These are phyloP conservation scores for Mycena albidolilacea DNA, from an alignment of 768 basidiomycete species.

Conservation along the genomic window DNA sequence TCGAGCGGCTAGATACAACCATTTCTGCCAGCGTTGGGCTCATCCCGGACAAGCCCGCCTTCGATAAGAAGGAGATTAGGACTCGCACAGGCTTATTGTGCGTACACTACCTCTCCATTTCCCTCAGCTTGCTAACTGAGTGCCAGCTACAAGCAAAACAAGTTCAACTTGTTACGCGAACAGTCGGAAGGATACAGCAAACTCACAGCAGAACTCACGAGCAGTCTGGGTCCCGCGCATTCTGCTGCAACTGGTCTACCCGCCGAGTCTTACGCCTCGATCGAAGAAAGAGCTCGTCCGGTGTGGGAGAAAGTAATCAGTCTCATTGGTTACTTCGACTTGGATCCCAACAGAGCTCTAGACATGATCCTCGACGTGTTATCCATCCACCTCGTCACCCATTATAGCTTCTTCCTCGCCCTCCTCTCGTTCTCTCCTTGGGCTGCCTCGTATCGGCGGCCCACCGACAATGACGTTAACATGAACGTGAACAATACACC, in stretches of 20 bases:
- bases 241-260: constrained; percentile 76
- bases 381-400: constrained; percentile 83
- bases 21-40: constrained; percentile 76
- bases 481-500: constrained; percentile 58
- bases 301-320: constrained; percentile 91
- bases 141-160: constrained; percentile 94
- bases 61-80: constrained; percentile 87
- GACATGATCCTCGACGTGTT: constrained; percentile 96
- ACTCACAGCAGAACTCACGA: constrained; percentile 86
- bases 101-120: constrained; percentile 48
- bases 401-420: constrained; percentile 91
- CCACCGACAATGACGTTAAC: constrained; percentile 45
- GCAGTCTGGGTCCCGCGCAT: constrained; percentile 83
- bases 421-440: constrained; percentile 92
- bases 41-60: constrained; percentile 73
- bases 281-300: constrained; percentile 74
- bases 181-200: constrained; percentile 98
- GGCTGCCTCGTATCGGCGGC: constrained; percentile 67
- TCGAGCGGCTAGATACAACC: constrained; percentile 81
- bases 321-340: constrained; percentile 95
- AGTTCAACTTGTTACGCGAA: constrained; percentile 97
- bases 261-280: constrained; percentile 67
- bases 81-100: constrained; percentile 87
- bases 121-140: constrained; percentile 3
- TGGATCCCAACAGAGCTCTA: constrained; percentile 94